These are phyloP conservation scores for Dactylis glomerata DNA, from an alignment of 176 grass and related monocot species.

Conservation along the genomic window DNA sequence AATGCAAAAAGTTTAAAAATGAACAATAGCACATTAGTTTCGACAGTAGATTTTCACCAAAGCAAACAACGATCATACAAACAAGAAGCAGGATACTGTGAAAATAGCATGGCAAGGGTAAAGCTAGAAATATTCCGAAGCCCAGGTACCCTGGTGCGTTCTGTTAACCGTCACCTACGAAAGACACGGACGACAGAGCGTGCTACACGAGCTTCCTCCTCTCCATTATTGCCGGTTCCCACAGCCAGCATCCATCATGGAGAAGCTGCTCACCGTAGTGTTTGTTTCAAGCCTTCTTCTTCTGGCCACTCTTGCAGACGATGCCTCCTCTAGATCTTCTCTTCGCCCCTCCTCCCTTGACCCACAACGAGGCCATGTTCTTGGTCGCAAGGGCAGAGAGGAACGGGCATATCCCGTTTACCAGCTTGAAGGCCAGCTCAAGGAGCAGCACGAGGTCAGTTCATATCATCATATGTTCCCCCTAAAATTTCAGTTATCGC, in stretches of 20 bases:
- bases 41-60: no score
- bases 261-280: constrained; percentile 14
- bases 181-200: not conserved
- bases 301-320: not conserved
- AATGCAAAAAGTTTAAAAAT: no score
- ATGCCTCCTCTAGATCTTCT: constrained; percentile 4
- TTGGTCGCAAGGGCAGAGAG: constrained; percentile 44
- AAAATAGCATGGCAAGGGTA: no score
- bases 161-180: not conserved
- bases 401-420: not conserved
- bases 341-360: not conserved
- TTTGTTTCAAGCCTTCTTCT: constrained; percentile 25
- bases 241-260: constrained; percentile 1
- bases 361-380: not conserved
- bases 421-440: constrained; percentile 1
- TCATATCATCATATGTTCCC: not conserved
- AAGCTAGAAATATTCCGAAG: not conserved
- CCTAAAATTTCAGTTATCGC: not conserved
- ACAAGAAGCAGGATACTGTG: no score
- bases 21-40: no score
- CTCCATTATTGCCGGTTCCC: constrained; percentile 11
- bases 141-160: not conserved
- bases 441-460: constrained; percentile 33
- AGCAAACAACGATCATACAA: no score
- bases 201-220: not conserved